A percentile compares a stretch with the other conserved stretches of the same genome.
Conservation (phyloP, 257 asterid species). For the Cordia subcordata region DNA sequence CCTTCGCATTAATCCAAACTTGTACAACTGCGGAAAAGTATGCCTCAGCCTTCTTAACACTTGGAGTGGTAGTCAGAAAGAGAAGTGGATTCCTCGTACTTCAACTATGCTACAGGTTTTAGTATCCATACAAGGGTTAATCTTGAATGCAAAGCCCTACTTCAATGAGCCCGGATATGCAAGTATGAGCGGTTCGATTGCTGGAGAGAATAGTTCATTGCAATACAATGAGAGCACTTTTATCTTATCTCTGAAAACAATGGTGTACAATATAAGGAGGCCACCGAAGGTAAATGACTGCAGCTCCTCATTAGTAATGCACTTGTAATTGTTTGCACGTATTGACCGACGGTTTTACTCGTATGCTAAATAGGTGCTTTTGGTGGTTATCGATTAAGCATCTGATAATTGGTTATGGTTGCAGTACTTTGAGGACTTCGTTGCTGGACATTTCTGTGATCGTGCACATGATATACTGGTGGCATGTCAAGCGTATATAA, state of each 20-base stretch:
- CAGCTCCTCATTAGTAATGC: neutral
- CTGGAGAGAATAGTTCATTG: slow-evolving; percentile 16
- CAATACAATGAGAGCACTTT: slow-evolving; percentile 17
- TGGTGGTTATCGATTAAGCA: neutral
- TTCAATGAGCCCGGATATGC: slow-evolving; percentile 37
- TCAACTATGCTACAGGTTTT: slow-evolving; percentile 33
- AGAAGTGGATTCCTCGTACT: slow-evolving; percentile 25
- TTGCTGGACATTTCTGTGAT: slow-evolving; percentile 59
- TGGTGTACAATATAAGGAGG: slow-evolving; percentile 18
- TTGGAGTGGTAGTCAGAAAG: slow-evolving; percentile 22
- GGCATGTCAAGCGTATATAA: slow-evolving; percentile 71
- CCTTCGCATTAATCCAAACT: slow-evolving; percentile 29
- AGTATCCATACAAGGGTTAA: slow-evolving; percentile 32
- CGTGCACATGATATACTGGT: slow-evolving; percentile 54
- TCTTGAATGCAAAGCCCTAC: slow-evolving; percentile 31
- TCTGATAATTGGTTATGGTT: slow-evolving; percentile 12
- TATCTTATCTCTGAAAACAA: slow-evolving; percentile 23
- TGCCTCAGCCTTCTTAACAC: slow-evolving; percentile 39
- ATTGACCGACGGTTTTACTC: no score
- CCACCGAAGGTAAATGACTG: slow-evolving; percentile 2
- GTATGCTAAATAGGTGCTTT: no score
- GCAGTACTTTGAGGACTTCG: slow-evolving; percentile 85
- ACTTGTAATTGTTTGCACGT: neutral
- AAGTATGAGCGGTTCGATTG: neutral
- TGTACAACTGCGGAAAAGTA: slow-evolving; percentile 27